phyloP scores from a whole-genome alignment of 2,329 filamentous ascomycete species.

The Colletotrichum musae region DNA sequence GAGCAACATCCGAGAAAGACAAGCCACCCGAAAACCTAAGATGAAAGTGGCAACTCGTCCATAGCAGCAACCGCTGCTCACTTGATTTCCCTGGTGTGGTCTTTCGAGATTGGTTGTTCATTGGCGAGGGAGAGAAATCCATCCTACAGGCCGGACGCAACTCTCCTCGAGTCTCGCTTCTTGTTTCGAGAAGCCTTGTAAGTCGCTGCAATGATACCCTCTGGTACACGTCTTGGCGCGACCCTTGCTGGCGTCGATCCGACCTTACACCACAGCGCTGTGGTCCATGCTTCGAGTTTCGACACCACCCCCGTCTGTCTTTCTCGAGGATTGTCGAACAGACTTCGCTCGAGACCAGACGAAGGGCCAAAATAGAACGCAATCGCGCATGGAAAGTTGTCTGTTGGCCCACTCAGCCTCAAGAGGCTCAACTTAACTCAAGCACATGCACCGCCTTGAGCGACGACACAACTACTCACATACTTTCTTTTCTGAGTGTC shows the following conservation, averaged over 20 bases:
- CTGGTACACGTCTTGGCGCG: conserved; percentile 26
- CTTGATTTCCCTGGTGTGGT: conserved; percentile 22
- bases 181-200: conserved; percentile 33
- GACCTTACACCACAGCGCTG: conserved; percentile 9
- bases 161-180: conserved; percentile 31
- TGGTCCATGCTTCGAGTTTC: conserved; percentile 36
- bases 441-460: conserved; percentile 6
- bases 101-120: not conserved
- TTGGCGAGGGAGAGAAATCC: no score
- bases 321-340: conserved; percentile 2
- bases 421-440: conserved; percentile 14
- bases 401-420: conserved; percentile 2
- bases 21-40: conserved; percentile 14
- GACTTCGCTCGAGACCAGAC: conserved; percentile 29
- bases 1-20: conserved; percentile 31
- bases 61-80: conserved; percentile 22
- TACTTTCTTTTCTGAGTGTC: not conserved
- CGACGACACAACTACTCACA: not conserved
- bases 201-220: conserved; percentile 27
- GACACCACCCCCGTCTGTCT: conserved; percentile 9
- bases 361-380: conserved; percentile 23
- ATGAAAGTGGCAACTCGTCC: conserved; percentile 31
- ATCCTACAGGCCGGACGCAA: conserved; percentile 1
- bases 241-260: conserved; percentile 25
- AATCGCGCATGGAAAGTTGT: not conserved